phyloP scores from a whole-genome alignment of 305 asterid species.

The Fraxinus sp. region DNA sequence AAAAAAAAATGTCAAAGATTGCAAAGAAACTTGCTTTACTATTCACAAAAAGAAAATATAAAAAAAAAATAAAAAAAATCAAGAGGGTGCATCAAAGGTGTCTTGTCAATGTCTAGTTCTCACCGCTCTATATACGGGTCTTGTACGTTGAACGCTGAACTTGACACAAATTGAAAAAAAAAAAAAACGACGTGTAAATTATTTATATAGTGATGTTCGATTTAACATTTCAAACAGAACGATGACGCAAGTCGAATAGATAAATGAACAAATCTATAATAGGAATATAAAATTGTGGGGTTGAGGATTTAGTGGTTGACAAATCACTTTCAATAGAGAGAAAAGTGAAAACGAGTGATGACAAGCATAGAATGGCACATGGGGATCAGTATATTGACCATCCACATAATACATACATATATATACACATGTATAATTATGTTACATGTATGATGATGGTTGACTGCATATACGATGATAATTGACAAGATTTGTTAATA shows the following conservation, averaged over 20 bases:
- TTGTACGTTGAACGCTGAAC: not conserved
- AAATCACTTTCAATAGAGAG: conserved; percentile 48
- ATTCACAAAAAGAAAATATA: not conserved
- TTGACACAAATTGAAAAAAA: not conserved
- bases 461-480: no score
- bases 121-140: not conserved
- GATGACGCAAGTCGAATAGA: not conserved
- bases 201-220: not conserved
- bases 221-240: not conserved
- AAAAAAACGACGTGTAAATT: not conserved
- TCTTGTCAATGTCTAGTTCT: not conserved
- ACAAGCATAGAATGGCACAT: conserved; percentile 60
- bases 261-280: not conserved
- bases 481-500: no score
- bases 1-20: no score
- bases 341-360: conserved; percentile 46
- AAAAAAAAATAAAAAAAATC: not conserved
- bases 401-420: not conserved
- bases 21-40: not conserved
- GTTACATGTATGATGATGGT: no score
- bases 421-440: no score
- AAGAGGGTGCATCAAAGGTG: not conserved
- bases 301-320: conserved; percentile 44
- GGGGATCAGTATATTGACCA: conserved; percentile 40
- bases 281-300: conserved; percentile 3